Evolutionary conservation across 179 eudicot species (phyloP).

Genomic region (Heliamphora pulchella): DNA sequence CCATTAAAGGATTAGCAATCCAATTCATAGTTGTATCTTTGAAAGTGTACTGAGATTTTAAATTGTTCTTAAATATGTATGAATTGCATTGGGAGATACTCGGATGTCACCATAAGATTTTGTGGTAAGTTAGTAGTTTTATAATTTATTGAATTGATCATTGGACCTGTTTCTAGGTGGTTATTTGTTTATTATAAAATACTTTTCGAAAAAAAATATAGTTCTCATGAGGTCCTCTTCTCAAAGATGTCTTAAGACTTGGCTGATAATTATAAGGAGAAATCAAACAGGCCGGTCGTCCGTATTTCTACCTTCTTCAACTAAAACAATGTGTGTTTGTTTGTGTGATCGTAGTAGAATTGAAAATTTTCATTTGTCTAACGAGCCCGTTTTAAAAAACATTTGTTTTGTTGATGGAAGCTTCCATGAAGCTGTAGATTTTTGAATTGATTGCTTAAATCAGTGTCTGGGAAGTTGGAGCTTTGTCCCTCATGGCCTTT

Average conservation of each 20-base stretch:
- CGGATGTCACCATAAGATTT: conserved; percentile 94
- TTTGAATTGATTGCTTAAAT: too few relatives aligned
- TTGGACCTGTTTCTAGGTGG: neutral
- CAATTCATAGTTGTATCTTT: neutral
- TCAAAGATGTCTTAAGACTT: conserved; percentile 68
- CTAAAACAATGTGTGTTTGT: too few relatives aligned
- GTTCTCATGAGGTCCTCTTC: conserved; percentile 88
- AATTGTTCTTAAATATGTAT: conserved; percentile 25
- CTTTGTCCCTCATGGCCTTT: too few relatives aligned
- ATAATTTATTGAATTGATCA: neutral
- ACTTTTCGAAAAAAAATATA: conserved; percentile 14
- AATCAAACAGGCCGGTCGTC: conserved; percentile 68
- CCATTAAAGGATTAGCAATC: neutral
- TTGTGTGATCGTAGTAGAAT: neutral
- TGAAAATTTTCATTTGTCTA: neutral
- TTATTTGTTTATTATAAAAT: neutral
- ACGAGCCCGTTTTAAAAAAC: conserved; percentile 20
- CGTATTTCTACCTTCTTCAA: neutral
- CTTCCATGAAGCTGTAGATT: too few relatives aligned
- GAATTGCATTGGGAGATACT: conserved; percentile 73
- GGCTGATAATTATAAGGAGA: conserved; percentile 44
- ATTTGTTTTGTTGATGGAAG: conserved; percentile 17
- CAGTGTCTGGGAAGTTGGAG: too few relatives aligned
- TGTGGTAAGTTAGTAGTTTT: conserved; percentile 38
- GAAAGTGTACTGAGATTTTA: neutral